These are phyloP conservation scores for Entonaema liquescens DNA, from an alignment of 495 filamentous ascomycete genomes.

Conservation along the genomic window DNA sequence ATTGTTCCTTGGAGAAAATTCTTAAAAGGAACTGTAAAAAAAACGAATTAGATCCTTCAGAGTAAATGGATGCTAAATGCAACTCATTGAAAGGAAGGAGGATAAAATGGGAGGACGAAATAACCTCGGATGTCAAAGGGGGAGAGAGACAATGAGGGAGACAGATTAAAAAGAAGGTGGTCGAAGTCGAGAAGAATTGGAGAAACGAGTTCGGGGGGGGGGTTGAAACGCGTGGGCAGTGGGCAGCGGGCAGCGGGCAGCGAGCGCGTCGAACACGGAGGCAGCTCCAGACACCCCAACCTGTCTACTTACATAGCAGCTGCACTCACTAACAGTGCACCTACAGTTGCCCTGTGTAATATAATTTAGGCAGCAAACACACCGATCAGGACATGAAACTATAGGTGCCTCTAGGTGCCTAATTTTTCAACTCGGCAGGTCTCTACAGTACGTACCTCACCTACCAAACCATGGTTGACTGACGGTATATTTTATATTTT, in stretches of 20 bases:
- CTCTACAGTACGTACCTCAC: background rate
- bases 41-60: background rate
- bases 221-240: constrained; percentile 10
- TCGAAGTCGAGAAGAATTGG: constrained; percentile 1
- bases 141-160: background rate
- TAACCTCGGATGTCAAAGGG: background rate
- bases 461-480: background rate
- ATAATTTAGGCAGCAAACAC: background rate
- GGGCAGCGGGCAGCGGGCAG: too few relatives aligned
- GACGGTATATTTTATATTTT: background rate
- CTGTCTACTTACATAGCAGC: background rate
- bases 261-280: constrained; percentile 8
- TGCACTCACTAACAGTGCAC: background rate
- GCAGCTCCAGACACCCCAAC: constrained; percentile 6
- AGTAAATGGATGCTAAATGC: background rate
- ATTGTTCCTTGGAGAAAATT: background rate
- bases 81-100: background rate
- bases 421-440: background rate
- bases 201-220: background rate
- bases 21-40: background rate
- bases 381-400: background rate
- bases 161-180: background rate
- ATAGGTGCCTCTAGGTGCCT: constrained; percentile 4
- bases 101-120: background rate
- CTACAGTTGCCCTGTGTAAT: background rate